Percentiles rank a stretch among this genome's conserved stretches.
Conservation (phyloP, 148 eudicot genomes). For the Limonium bicolor region DNA sequence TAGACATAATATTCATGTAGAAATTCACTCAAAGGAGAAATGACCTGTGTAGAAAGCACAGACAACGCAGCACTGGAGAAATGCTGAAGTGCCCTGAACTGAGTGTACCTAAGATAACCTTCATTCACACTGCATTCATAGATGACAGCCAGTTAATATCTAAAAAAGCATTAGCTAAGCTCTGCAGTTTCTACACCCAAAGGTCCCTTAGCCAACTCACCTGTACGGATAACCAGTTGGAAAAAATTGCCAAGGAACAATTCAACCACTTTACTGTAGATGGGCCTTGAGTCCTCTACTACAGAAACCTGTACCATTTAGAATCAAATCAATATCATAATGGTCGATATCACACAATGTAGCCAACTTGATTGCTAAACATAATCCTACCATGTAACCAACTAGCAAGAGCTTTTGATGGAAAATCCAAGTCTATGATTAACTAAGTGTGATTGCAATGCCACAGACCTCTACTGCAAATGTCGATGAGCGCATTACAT, state of each 20-base stretch:
- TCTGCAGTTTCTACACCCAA: not conserved
- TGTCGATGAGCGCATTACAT: no score
- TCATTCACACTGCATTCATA: constrained; percentile 74
- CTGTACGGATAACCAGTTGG: constrained; percentile 98
- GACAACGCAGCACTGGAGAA: constrained; percentile 86
- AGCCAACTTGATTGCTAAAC: not conserved
- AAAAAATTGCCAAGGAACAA: constrained; percentile 79
- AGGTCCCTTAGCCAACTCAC: constrained; percentile 16
- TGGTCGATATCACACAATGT: not conserved
- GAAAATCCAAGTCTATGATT: not conserved
- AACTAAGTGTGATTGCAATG: not conserved
- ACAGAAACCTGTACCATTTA: constrained; percentile 34
- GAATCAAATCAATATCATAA: constrained; percentile 2
- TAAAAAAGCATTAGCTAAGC: not conserved
- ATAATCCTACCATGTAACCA: not conserved
- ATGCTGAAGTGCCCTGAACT: constrained; percentile 89
- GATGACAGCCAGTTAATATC: not conserved
- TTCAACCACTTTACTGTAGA: constrained; percentile 36
- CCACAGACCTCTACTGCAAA: no score
- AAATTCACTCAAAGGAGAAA: no score
- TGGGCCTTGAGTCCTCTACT: constrained; percentile 69
- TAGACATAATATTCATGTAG: no score
- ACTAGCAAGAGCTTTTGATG: not conserved
- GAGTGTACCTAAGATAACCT: constrained; percentile 91
- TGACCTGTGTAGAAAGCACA: constrained; percentile 96